Evolutionary conservation across 2,329 filamentous ascomycete species (phyloP).

Genomic region (Mycogone perniciosa): DNA sequence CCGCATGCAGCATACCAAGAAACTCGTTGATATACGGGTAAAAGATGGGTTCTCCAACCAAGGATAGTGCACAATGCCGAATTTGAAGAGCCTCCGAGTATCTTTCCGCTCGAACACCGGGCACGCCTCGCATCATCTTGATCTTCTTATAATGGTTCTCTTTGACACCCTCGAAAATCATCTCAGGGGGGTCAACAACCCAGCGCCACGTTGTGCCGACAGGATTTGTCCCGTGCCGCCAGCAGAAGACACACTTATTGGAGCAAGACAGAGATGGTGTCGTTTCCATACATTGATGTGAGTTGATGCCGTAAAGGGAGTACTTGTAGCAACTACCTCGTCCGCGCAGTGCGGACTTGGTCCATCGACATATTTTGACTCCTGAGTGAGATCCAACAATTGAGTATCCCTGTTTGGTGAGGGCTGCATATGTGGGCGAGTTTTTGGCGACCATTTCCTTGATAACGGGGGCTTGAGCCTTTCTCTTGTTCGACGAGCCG

Average conservation of each 20-base stretch:
- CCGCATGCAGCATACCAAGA: constrained; percentile 70
- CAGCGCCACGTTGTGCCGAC: constrained; percentile 96
- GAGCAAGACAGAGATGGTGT: constrained; percentile 92
- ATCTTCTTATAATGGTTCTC: constrained; percentile 94
- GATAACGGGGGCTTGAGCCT: constrained; percentile 36
- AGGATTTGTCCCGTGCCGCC: constrained; percentile 95
- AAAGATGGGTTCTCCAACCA: constrained; percentile 98
- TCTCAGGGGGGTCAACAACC: constrained; percentile 83
- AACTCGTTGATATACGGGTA: constrained; percentile 97
- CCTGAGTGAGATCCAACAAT: constrained; percentile 94
- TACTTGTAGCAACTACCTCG: constrained; percentile 96
- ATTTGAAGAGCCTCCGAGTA: constrained; percentile 92
- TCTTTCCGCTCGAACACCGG: constrained; percentile 83
- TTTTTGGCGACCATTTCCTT: constrained; percentile 94
- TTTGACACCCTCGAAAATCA: constrained; percentile 88
- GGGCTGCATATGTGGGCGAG: constrained; percentile 79
- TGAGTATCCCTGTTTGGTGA: constrained; percentile 94
- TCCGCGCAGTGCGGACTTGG: constrained; percentile 89
- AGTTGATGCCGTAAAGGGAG: constrained; percentile 94
- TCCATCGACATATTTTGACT: constrained; percentile 98
- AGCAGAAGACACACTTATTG: constrained; percentile 99
- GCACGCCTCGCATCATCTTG: constrained; percentile 91
- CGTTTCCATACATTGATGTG: constrained; percentile 97
- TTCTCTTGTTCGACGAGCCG: constrained; percentile 43
- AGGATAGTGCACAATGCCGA: constrained; percentile 81